A percentile compares a stretch with the other conserved stretches of the same genome.
Conservation (phyloP, 257 asterid species). For the Solanum ossicruentum region DNA sequence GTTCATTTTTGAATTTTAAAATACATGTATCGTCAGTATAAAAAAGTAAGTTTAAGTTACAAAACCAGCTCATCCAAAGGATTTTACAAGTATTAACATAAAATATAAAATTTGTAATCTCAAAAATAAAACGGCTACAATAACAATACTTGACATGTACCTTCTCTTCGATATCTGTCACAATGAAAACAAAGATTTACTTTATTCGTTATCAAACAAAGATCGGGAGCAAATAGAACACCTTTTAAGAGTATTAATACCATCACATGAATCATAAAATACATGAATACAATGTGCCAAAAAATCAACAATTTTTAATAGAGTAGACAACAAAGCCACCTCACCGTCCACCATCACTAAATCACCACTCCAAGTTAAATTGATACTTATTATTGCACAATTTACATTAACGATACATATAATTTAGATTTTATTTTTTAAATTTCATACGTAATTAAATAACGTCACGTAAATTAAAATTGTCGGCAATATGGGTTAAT, state of each 20-base stretch:
- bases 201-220: neutral
- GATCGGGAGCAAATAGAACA: neutral
- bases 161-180: too few relatives aligned
- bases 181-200: too few relatives aligned
- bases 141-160: too few relatives aligned
- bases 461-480: neutral
- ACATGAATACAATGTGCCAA: neutral
- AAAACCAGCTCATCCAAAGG: neutral
- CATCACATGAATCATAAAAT: neutral
- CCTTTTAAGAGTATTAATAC: neutral
- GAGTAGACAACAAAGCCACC: slow-evolving; percentile 1
- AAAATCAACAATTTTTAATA: neutral
- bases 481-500: neutral
- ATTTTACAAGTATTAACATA: neutral
- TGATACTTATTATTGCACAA: too few relatives aligned
- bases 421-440: neutral
- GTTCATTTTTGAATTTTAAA: neutral
- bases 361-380: neutral
- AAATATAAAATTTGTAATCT: neutral
- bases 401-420: neutral
- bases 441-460: neutral
- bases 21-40: neutral
- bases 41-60: neutral
- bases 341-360: slow-evolving; percentile 1
- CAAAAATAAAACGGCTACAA: neutral